Conservation (phyloP, 345 rosid species). For the Brassica incana region DNA sequence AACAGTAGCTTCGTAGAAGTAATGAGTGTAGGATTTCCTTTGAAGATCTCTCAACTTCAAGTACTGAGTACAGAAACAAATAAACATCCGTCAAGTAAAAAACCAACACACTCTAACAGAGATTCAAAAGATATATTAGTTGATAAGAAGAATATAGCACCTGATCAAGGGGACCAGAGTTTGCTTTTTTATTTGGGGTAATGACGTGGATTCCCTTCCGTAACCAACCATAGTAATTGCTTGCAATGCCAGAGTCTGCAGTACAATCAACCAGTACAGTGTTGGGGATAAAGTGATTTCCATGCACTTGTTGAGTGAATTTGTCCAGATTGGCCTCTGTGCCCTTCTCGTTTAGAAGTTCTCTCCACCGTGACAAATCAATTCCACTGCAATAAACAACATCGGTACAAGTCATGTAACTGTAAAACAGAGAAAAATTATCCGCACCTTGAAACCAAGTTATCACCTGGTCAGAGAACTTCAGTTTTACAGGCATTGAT, state of each 20-base stretch:
- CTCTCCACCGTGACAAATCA: conserved; percentile 85
- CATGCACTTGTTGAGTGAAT: conserved; percentile 77
- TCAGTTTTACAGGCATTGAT: neutral
- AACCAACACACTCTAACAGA: neutral
- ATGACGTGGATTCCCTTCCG: conserved; percentile 92
- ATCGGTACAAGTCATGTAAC: conserved; percentile 1
- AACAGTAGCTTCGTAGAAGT: conserved; percentile 97
- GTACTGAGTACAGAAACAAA: conserved; percentile 52
- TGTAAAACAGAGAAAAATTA: neutral
- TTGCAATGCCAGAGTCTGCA: conserved; percentile 81
- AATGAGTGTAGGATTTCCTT: conserved; percentile 93
- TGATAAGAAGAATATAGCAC: conserved; percentile 40
- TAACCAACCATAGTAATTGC: conserved; percentile 82
- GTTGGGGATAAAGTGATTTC: conserved; percentile 92
- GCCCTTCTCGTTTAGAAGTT: conserved; percentile 63
- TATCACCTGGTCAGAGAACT: neutral
- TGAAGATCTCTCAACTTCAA: conserved; percentile 89
- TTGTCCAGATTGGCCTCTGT: conserved; percentile 74
- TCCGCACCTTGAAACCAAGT: neutral
- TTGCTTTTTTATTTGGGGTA: conserved; percentile 96
- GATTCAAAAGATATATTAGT: neutral
- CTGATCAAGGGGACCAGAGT: conserved; percentile 99
- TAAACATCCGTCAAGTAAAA: neutral
- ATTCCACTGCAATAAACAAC: conserved; percentile 61
- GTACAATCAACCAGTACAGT: conserved; percentile 97